Percentiles rank a stretch among this genome's conserved stretches.
These are phyloP conservation scores for Tripterygium wilfordii DNA, from an alignment of 177 flowering plant species.

Conservation along the genomic window DNA sequence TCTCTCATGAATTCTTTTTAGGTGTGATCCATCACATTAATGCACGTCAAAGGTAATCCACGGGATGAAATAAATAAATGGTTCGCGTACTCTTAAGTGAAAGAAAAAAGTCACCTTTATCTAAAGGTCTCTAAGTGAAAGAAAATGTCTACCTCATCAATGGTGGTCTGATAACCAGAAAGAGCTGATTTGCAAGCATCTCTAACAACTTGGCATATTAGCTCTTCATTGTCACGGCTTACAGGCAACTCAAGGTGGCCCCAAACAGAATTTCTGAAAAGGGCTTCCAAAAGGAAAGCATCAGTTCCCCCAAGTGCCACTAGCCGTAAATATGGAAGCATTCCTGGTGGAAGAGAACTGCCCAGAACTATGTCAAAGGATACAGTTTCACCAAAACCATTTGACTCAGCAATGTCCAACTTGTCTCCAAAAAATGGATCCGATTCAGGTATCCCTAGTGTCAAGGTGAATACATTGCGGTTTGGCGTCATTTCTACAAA, in stretches of 20 bases:
- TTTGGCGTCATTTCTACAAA: constrained; percentile 59
- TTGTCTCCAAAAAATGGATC: constrained; percentile 81
- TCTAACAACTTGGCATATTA: constrained; percentile 66
- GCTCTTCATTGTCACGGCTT: constrained; percentile 81
- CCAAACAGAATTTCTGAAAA: constrained; percentile 83
- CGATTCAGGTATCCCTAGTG: constrained; percentile 70
- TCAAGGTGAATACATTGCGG: constrained; percentile 65
- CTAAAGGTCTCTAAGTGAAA: too few relatives aligned
- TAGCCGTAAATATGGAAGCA: constrained; percentile 80
- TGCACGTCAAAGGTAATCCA: too few relatives aligned
- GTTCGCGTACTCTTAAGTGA: too few relatives aligned
- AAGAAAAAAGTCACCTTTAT: too few relatives aligned
- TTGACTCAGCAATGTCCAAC: constrained; percentile 86
- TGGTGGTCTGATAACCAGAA: constrained; percentile 61
- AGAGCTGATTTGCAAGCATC: constrained; percentile 75
- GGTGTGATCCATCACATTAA: too few relatives aligned
- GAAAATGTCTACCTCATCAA: constrained; percentile 70
- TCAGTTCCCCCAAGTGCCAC: constrained; percentile 85
- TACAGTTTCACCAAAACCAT: constrained; percentile 68
- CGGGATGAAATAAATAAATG: too few relatives aligned
- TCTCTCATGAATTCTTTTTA: too few relatives aligned
- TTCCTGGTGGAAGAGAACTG: constrained; percentile 50
- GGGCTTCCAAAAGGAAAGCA: constrained; percentile 87
- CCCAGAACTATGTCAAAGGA: constrained; percentile 71
- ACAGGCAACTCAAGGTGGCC: constrained; percentile 78